Evolutionary conservation across 176 grass and related monocot species (phyloP).

Genomic region (Lolium rigidum): DNA sequence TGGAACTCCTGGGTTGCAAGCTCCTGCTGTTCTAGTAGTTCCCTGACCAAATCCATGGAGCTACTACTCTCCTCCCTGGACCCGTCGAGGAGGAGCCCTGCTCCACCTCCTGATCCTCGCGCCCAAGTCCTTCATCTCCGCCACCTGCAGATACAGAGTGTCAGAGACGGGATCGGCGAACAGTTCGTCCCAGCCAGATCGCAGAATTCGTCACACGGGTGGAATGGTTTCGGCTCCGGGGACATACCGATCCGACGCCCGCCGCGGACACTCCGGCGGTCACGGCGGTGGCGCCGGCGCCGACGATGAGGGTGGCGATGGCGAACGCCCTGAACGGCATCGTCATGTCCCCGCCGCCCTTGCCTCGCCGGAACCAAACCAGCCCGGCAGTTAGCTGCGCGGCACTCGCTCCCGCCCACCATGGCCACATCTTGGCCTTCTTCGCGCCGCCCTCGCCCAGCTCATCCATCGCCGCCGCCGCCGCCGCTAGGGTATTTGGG

Average conservation of each 20-base stretch:
- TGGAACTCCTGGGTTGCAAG: too few relatives aligned
- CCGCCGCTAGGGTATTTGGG: slow-evolving; percentile 34
- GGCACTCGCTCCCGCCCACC: slow-evolving; percentile 73
- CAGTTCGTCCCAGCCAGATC: neutral
- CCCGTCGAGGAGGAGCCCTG: slow-evolving; percentile 58
- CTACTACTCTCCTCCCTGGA: slow-evolving; percentile 34
- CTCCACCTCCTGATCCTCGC: slow-evolving; percentile 70
- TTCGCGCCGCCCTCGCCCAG: slow-evolving; percentile 9
- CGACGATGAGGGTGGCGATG: slow-evolving; percentile 69
- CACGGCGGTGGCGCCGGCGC: slow-evolving; percentile 52
- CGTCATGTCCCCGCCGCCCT: slow-evolving; percentile 43
- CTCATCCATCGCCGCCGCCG: slow-evolving; percentile 41
- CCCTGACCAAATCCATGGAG: neutral
- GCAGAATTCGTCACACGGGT: neutral
- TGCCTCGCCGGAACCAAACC: slow-evolving; percentile 66
- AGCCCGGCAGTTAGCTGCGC: slow-evolving; percentile 47
- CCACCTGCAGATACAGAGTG: slow-evolving; percentile 43
- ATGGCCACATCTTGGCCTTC: slow-evolving; percentile 38
- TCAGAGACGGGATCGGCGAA: neutral
- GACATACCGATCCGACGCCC: slow-evolving; percentile 62
- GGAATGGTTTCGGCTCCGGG: neutral
- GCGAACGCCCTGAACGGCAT: slow-evolving; percentile 91
- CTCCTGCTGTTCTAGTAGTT: neutral
- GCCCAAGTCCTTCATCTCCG: slow-evolving; percentile 69
- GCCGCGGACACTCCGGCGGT: slow-evolving; percentile 49